These are phyloP conservation scores for Lactarius sanguifluus DNA, from an alignment of 768 basidiomycete species.

Conservation along the genomic window DNA sequence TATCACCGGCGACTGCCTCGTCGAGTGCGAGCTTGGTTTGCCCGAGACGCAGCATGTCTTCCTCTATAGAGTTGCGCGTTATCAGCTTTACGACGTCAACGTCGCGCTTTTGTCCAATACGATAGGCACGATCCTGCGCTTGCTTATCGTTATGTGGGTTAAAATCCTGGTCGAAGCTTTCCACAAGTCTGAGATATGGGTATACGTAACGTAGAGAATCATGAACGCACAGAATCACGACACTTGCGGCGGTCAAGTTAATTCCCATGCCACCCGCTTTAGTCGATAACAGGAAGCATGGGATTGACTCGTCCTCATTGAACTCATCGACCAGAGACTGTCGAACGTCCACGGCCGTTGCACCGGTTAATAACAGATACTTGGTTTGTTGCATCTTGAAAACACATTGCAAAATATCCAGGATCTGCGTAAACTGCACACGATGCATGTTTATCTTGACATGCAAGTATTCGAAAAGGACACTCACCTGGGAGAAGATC, in stretches of 20 bases:
- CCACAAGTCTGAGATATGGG: slow-evolving; percentile 17
- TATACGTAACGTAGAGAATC: slow-evolving; percentile 4
- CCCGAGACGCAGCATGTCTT: slow-evolving; percentile 90
- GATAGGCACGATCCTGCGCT: slow-evolving; percentile 95
- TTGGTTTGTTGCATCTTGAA: slow-evolving; percentile 69
- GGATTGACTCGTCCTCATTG: slow-evolving; percentile 79
- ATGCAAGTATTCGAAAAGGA: not conserved
- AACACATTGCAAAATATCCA: slow-evolving; percentile 88
- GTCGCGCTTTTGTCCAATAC: slow-evolving; percentile 92
- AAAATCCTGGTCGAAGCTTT: slow-evolving; percentile 95
- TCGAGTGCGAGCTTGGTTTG: slow-evolving; percentile 90
- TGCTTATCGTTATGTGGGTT: slow-evolving; percentile 98
- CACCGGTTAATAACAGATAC: slow-evolving; percentile 85
- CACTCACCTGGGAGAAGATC: slow-evolving; percentile 87
- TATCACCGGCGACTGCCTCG: slow-evolving; percentile 87
- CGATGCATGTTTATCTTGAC: not conserved
- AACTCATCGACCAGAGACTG: slow-evolving; percentile 96
- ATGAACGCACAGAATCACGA: slow-evolving; percentile 78
- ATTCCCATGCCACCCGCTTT: slow-evolving; percentile 97
- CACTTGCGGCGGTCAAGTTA: slow-evolving; percentile 93
- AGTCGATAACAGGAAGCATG: slow-evolving; percentile 87
- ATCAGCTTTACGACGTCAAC: slow-evolving; percentile 96
- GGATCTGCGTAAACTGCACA: slow-evolving; percentile 86
- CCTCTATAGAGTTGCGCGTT: slow-evolving; percentile 89
- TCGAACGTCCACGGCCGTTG: slow-evolving; percentile 89